Base-by-base conservation (phyloP, 306 rosid genomes). In the Vigna angularis region DNA sequence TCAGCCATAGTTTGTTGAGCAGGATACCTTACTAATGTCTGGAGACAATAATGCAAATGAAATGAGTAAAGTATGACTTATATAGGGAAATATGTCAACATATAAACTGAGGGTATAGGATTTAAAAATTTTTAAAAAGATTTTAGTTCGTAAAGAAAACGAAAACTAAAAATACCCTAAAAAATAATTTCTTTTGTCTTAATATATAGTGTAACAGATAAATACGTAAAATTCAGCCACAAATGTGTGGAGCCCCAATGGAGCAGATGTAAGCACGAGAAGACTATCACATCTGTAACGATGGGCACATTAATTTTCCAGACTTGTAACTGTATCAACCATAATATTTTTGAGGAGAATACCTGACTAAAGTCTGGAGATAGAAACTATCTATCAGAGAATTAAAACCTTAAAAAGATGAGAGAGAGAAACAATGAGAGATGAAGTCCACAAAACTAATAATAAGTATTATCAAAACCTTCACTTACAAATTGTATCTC, bases 361-460 rank as follows among this genome's bases (percentile, higher is more conserved):
- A 90, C 92, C 56, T 90, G 96, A 90, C 93, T 90, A 64, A 45
- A 59, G 93, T 72, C 91, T 84, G 93, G 85, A 34, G 17, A 38
- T 7, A 81, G 24, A 20, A 53, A 61, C 48, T 72, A 50, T 16
- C 28, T 24, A 22, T 7, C 17, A 65, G 24, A 49, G 9, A 48
- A 20, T 59, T 10, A 32, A 58, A 15, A 68, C 5, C n/a, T 13
- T 9, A 1, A 3, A 34, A 34, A 50, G 13, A 45, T 13, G 20
- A 49, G 20, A 7, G 24, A 30, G 22, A 4, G 15, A n/a, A 15
- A 66, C 1, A 36, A 24, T 40, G 14, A 32, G 24, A 4, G 15
- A n/a, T 9, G 16, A 18, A 45, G 14, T 42, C 12, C 32, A 7
- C 3, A 28, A 76, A 42, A 42, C 44, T 32, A 48, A 3, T 8